Evolutionary conservation across 345 rosid genomes (phyloP).

Genomic region (Citrus sp.): DNA sequence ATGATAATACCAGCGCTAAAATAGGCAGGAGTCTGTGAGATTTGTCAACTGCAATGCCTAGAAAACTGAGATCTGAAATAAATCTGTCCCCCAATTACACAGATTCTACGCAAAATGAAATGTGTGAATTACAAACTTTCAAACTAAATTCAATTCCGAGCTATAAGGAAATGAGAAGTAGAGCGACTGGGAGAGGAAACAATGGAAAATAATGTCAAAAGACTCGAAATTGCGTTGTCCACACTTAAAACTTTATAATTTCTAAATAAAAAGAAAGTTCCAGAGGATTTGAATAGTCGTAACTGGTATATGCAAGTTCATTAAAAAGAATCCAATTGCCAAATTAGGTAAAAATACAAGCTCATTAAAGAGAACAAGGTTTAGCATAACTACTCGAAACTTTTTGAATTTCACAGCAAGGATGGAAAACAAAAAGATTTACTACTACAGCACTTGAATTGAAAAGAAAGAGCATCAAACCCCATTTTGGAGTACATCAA

Average conservation of each 20-base stretch:
- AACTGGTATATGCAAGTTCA: not conserved
- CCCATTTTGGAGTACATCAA: not conserved
- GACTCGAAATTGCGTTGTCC: not conserved
- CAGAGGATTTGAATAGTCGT: not conserved
- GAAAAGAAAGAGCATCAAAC: not conserved
- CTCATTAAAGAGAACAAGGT: not conserved
- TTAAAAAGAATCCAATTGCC: not conserved
- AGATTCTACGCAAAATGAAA: not conserved
- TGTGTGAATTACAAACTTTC: not conserved
- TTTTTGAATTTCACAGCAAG: not conserved
- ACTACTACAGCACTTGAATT: not conserved
- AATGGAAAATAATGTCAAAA: not conserved
- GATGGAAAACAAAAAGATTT: not conserved
- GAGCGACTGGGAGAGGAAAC: not conserved
- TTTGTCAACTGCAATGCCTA: not conserved
- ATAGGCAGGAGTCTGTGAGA: not conserved
- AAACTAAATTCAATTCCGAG: not conserved
- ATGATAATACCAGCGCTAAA: not conserved
- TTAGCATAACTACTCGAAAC: not conserved
- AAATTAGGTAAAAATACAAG: not conserved
- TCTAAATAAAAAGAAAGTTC: not conserved
- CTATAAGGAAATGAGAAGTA: not conserved
- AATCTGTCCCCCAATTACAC: not conserved
- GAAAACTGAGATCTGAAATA: not conserved
- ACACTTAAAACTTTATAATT: not conserved